Base-by-base conservation (phyloP, 2,329 filamentous ascomycete species). In the Orbilia javanica region DNA sequence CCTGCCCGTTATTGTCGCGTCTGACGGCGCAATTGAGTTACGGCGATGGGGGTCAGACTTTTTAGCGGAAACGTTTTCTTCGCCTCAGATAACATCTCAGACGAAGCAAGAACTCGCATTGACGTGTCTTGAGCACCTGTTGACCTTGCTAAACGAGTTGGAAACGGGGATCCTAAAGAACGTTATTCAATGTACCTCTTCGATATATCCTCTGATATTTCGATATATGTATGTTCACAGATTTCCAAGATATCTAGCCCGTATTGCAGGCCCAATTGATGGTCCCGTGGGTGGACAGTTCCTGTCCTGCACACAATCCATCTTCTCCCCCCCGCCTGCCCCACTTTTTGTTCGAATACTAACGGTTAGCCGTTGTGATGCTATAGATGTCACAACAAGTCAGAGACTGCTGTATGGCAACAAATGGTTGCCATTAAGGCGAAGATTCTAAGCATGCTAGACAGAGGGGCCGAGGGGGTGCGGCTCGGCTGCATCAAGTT, bases 401-500 rank as follows among this genome's bases (percentile, higher is more conserved):
- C 92, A 85, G 93, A 98, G 83, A 88, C 86, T 46, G 87, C 91
- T 73, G 90, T 91, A 53, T 99, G 96, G 96, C 92, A 96, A 83
- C 90, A 91, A 80, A 96, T 98, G 89, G 88, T 90, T 67, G 88
- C 90, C 10, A 95, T 98, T 85, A 99, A 99, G 86, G 90, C 92
- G 69, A 92, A 91, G 82, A 96, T 99, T 81, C 85, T 99, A 77
- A 90, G 89, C 76, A 90, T 96, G 82, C 97, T 96, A 95, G 95
- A 97, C 81, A 88, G 87, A 50, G 91, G 93, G 18, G 86, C 89
- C 13, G 88, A 91, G 11, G 91, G 93, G 1, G 89, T 98, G 79
- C 91, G 91, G 82, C 91, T 98, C 84, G 97, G 94, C 87, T 98
- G 96, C 86, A 91, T 98, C 87, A 99, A 99, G 85, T 99, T 99